These are phyloP conservation scores for Apiotrichum veenhuisii DNA, from an alignment of 1,284 basidiomycete genomes.

Conservation along the genomic window DNA sequence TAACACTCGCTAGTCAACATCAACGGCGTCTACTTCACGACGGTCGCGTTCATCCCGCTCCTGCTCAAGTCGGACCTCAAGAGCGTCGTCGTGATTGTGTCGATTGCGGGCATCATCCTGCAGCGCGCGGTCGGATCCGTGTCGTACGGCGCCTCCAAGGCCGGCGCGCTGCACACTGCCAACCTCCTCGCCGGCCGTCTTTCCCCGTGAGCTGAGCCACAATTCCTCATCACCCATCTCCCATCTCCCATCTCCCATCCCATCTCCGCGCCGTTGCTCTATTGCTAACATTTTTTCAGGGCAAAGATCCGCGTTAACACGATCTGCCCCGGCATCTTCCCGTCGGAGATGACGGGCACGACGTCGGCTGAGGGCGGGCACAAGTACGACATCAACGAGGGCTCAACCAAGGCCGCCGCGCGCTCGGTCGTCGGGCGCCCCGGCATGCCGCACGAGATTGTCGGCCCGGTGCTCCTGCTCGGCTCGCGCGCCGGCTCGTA, in stretches of 20 bases:
- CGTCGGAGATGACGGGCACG: slow-evolving; percentile 39
- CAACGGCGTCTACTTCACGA: slow-evolving; percentile 44
- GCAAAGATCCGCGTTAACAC: slow-evolving; percentile 44
- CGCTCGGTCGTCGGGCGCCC: slow-evolving; percentile 42
- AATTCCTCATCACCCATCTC: not conserved
- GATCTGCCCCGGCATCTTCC: slow-evolving; percentile 41
- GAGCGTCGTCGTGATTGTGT: slow-evolving; percentile 44
- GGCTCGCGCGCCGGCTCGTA: slow-evolving; percentile 40
- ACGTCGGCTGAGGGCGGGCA: slow-evolving; percentile 13
- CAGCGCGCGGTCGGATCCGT: slow-evolving; percentile 33
- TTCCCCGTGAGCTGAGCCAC: slow-evolving; percentile 24
- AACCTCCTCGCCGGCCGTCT: slow-evolving; percentile 34
- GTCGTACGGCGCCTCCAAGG: slow-evolving; percentile 47
- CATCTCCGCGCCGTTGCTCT: too few relatives aligned
- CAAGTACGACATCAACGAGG: slow-evolving; percentile 24
- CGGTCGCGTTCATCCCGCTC: slow-evolving; percentile 39
- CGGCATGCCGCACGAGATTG: slow-evolving; percentile 44
- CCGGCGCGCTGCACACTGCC: slow-evolving; percentile 33
- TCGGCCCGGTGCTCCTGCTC: slow-evolving; percentile 43
- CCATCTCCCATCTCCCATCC: too few relatives aligned
- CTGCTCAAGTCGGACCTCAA: slow-evolving; percentile 38
- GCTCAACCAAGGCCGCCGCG: slow-evolving; percentile 25
- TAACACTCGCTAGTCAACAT: slow-evolving; percentile 28
- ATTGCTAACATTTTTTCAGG: not conserved
- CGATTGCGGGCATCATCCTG: slow-evolving; percentile 41